These are phyloP conservation scores for Rhizophora apiculata DNA, from an alignment of 345 rosid species.

Conservation along the genomic window DNA sequence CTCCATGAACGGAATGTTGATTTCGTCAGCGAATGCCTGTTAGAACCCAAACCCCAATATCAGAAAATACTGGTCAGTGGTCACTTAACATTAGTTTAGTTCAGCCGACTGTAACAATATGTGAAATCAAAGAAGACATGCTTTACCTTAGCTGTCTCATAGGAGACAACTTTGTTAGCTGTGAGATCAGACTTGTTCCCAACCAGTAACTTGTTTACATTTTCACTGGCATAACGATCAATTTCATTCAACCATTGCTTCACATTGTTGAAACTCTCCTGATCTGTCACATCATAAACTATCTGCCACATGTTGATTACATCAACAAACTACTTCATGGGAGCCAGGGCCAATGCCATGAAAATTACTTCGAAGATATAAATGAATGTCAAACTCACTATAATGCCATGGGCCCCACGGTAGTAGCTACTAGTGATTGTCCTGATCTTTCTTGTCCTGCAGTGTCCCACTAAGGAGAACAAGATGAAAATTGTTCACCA, in stretches of 20 bases:
- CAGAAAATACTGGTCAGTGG: conserved; percentile 1
- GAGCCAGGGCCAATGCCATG: neutral
- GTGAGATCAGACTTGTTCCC: conserved; percentile 71
- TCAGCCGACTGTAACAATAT: neutral
- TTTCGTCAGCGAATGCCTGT: conserved; percentile 74
- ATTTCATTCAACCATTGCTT: conserved; percentile 79
- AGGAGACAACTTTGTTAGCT: conserved; percentile 60
- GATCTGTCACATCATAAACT: conserved; percentile 79
- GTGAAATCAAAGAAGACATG: neutral
- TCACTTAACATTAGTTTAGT: conserved; percentile 1
- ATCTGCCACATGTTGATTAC: conserved; percentile 35
- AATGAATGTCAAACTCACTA: conserved; percentile 38
- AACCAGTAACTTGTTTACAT: conserved; percentile 71
- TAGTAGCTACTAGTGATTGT: conserved; percentile 96
- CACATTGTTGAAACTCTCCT: conserved; percentile 75
- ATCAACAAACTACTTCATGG: conserved; percentile 2
- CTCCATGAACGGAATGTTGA: conserved; percentile 78
- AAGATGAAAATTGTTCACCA: neutral
- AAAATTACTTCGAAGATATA: neutral
- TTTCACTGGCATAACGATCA: conserved; percentile 72
- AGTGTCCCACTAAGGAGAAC: conserved; percentile 73
- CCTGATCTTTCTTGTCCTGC: conserved; percentile 96
- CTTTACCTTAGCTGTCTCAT: conserved; percentile 72
- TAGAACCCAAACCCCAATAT: conserved; percentile 2
- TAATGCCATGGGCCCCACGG: conserved; percentile 96